Evolutionary conservation across 805 yeast species (phyloP).

Genomic region (Kockiozyma suomiensis): DNA sequence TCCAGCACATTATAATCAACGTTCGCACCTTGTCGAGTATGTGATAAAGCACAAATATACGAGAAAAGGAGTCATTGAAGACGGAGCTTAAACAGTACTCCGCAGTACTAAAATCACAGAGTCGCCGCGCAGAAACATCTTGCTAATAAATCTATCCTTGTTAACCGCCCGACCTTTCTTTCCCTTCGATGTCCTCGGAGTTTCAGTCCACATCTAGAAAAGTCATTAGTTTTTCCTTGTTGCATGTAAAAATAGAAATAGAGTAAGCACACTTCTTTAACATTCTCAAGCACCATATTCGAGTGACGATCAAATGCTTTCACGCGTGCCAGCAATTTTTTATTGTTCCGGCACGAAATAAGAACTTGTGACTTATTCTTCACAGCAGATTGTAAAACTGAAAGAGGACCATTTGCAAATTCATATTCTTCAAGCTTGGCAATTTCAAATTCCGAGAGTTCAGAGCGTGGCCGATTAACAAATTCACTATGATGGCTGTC

Average conservation of each 20-base stretch:
- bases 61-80: background rate
- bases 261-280: conserved; percentile 63
- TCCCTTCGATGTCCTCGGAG: conserved; percentile 63
- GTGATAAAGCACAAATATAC: too few species aligned
- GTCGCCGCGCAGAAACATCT: conserved; percentile 93
- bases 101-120: conserved; percentile 83
- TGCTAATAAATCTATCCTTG: conserved; percentile 79
- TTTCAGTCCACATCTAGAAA: conserved; percentile 61
- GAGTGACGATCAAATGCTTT: conserved; percentile 96
- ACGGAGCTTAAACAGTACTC: conserved; percentile 31
- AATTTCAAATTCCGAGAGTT: conserved; percentile 76
- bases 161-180: conserved; percentile 67
- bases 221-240: too few species aligned
- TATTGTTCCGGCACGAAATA: conserved; percentile 89
- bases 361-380: conserved; percentile 74
- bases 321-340: conserved; percentile 84
- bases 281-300: conserved; percentile 88
- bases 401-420: conserved; percentile 86
- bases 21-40: too few species aligned
- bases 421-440: conserved; percentile 86
- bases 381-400: conserved; percentile 81
- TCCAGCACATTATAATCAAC: too few species aligned
- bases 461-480: conserved; percentile 73
- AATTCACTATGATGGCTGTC: conserved; percentile 52
- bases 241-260: background rate